Percentiles rank a stretch among this genome's conserved stretches.
phyloP scores from a whole-genome alignment of 1,284 basidiomycete species.

The Chondrostereum purpureum region DNA sequence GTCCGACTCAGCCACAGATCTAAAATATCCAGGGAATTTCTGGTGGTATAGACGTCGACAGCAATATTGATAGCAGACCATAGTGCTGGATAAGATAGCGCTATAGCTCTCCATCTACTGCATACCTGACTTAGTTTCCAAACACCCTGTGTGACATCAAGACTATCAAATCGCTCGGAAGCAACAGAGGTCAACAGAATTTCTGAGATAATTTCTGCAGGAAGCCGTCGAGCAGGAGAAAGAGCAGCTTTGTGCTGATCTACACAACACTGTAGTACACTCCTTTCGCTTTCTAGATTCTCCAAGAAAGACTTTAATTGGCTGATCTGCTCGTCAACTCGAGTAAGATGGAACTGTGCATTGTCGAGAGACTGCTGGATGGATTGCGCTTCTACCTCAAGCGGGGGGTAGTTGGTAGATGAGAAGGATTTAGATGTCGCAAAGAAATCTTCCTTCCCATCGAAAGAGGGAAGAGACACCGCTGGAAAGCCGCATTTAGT shows the following conservation, averaged over 20 bases:
- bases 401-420: not conserved
- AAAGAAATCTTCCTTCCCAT: conserved; percentile 3
- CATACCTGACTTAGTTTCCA: conserved; percentile 4
- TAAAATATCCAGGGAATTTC: not conserved
- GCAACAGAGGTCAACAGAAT: not conserved
- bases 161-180: not conserved
- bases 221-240: not conserved
- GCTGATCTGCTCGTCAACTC: conserved; percentile 2
- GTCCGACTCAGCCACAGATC: conserved; percentile 2
- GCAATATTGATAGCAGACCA: conserved; percentile 1
- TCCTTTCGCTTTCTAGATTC: conserved; percentile 1
- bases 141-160: not conserved
- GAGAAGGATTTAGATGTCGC: not conserved
- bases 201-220: conserved; percentile 1
- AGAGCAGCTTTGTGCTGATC: conserved; percentile 3
- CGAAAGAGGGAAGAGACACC: not conserved
- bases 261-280: not conserved
- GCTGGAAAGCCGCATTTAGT: not conserved
- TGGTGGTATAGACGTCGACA: not conserved
- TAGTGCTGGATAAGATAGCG: not conserved
- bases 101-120: conserved; percentile 1
- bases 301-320: not conserved
- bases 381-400: not conserved
- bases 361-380: not conserved
- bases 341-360: not conserved